Evolutionary conservation across 495 filamentous ascomycete species (phyloP).

Genomic region (Podospora anserina): DNA sequence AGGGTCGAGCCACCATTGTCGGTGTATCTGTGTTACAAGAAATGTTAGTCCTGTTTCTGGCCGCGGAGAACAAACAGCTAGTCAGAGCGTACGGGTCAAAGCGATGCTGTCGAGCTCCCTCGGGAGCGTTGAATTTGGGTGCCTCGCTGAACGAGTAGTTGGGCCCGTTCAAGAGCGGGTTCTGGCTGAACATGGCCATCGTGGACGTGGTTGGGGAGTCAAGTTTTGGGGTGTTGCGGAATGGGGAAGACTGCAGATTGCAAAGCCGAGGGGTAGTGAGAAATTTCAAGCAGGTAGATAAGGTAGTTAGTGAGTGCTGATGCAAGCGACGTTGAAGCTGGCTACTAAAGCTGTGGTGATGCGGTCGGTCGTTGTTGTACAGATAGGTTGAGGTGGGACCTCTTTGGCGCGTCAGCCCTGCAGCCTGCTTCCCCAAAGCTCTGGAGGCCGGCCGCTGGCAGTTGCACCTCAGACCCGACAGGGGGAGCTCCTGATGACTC

Average conservation of each 20-base stretch:
- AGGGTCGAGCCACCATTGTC: constrained; percentile 97
- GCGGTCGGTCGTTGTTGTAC: not conserved
- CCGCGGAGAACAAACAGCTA: not conserved
- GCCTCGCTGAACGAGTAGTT: constrained; percentile 57
- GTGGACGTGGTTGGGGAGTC: not conserved
- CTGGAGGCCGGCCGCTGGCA: too few species aligned
- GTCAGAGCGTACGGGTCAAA: constrained; percentile 81
- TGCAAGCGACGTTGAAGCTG: constrained; percentile 6
- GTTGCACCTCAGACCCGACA: too few species aligned
- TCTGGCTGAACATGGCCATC: constrained; percentile 61
- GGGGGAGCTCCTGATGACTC: constrained; percentile 30
- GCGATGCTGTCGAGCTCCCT: constrained; percentile 63
- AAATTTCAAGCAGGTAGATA: too few species aligned
- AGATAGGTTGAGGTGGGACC: constrained; percentile 13
- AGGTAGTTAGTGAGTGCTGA: too few species aligned
- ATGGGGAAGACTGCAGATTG: not conserved
- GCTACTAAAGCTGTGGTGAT: constrained; percentile 12
- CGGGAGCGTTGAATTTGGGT: constrained; percentile 41
- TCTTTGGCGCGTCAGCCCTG: constrained; percentile 47
- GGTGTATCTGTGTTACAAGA: constrained; percentile 63
- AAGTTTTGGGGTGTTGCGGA: not conserved
- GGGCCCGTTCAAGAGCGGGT: constrained; percentile 58
- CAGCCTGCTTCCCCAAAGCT: constrained; percentile 37
- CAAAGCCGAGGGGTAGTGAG: not conserved
- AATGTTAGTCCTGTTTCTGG: not conserved